Evolutionary conservation across 2,329 filamentous ascomycete genomes (phyloP).

Genomic region (Stagonosporopsis chrysanthemi): DNA sequence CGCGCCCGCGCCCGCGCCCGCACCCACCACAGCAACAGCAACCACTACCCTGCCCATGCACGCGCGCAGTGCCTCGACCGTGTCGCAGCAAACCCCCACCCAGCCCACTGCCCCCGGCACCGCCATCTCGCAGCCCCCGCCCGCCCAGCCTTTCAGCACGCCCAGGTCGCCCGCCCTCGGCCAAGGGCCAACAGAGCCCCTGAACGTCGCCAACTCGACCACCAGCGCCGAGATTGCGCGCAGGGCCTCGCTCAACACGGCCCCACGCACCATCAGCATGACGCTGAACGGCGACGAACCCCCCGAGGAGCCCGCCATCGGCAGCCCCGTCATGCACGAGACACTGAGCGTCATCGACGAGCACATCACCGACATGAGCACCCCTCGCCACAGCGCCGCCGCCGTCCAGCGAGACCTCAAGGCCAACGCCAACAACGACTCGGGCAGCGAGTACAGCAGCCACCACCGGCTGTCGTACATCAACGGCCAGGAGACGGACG

Average conservation of each 20-base stretch:
- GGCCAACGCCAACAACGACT: constrained; percentile 70
- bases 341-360: constrained; percentile 96
- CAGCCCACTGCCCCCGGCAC: constrained; percentile 23
- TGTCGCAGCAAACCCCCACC: constrained; percentile 21
- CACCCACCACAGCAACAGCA: constrained; percentile 25
- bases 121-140: constrained; percentile 26
- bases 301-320: constrained; percentile 56
- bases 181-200: constrained; percentile 37
- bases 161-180: constrained; percentile 23
- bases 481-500: constrained; percentile 91
- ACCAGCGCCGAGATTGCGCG: constrained; percentile 24
- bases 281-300: constrained; percentile 41
- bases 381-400: constrained; percentile 60
- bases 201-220: constrained; percentile 36
- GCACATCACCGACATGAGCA: constrained; percentile 87
- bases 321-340: constrained; percentile 87
- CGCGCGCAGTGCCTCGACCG: constrained; percentile 41
- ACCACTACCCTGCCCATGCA: constrained; percentile 40
- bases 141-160: constrained; percentile 14
- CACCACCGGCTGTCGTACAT: constrained; percentile 87
- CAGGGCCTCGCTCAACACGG: constrained; percentile 34
- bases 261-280: constrained; percentile 47
- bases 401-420: constrained; percentile 51
- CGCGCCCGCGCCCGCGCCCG: constrained; percentile 53
- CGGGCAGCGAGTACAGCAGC: constrained; percentile 88